These are phyloP conservation scores for Aegilops bicornis DNA, from an alignment of 176 grass and related monocot species.

Conservation along the genomic window DNA sequence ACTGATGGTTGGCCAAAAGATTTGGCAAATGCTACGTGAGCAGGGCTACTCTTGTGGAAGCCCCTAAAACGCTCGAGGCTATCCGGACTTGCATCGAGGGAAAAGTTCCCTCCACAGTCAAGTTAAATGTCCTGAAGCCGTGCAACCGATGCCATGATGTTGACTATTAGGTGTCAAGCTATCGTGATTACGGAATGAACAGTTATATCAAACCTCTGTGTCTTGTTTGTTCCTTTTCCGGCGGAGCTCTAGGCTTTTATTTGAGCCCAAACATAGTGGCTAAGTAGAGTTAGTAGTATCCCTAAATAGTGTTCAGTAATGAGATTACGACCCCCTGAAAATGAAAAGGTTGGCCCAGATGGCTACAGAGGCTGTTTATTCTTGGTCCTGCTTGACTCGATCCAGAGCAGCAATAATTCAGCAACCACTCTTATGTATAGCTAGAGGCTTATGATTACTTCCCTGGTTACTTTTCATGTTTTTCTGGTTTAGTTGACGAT, in stretches of 20 bases:
- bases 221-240: background rate
- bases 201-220: background rate
- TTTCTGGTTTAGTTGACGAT: too few relatives aligned
- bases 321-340: background rate
- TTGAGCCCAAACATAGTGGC: background rate
- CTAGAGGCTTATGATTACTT: too few relatives aligned
- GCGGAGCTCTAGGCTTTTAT: background rate
- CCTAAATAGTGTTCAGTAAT: background rate
- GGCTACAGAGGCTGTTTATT: background rate
- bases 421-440: too few relatives aligned
- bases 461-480: too few relatives aligned
- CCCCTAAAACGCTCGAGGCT: background rate
- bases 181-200: background rate
- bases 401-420: too few relatives aligned
- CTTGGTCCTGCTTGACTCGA: too few relatives aligned
- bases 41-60: background rate
- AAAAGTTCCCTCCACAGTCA: background rate
- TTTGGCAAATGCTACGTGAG: background rate
- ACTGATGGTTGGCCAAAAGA: background rate
- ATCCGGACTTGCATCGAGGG: background rate
- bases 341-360: background rate
- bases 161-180: background rate
- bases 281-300: background rate
- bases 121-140: background rate
- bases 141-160: background rate